Evolutionary conservation across 441 rosid species (phyloP), one percentile per base, ranked within the genome.

Genomic region (Geranium incanum): DNA sequence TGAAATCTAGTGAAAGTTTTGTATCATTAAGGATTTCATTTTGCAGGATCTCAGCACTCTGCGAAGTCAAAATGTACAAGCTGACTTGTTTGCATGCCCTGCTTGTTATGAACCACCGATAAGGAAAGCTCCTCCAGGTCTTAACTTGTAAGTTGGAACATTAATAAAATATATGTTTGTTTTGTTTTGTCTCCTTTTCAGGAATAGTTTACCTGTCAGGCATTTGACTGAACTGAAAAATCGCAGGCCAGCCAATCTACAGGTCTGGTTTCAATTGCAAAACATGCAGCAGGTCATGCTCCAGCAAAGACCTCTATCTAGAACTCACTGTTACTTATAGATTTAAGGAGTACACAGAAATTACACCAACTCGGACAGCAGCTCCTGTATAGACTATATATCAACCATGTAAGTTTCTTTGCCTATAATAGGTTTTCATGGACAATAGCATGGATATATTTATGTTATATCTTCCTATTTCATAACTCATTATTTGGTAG

Each of bases 101-200:
- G 82, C 87, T 23, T 91, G 98, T 68, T 93, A 88, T 71, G 85
- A 89, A 75, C 96, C 96, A 36, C 86, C 91, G 65, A 66, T 86
- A 77, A 88, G 96, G 80, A 89, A 86, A 86, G 98, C 97, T 15
- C 97, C 95, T 74, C 72, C 92, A 36, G 97, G 98, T 84, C 79
- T 91, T 15, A 91, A 88, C 82, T 77, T 88, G 97, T 93, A 86
- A 79, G 96, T 86, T 69, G 66, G 33, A 43, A 67, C 36, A 8
- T 72, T 45, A 59, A 50, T 71, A 33, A 75, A 55, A 38, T 45
- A 21, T 52, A 5, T 18, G 37, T 39, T 11, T 72, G 41, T 6
- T 6, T 68, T n/a, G 48, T 67, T n/a, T 9, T 23, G 5, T 15
- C 37, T 69, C 45, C 8, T 38, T 5, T 23, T 36, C 38, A 68